Percentiles rank a stretch among this genome's conserved stretches.
These are phyloP conservation scores for Pterocarpus santalinus DNA, from an alignment of 306 rosid genomes.

Conservation along the genomic window DNA sequence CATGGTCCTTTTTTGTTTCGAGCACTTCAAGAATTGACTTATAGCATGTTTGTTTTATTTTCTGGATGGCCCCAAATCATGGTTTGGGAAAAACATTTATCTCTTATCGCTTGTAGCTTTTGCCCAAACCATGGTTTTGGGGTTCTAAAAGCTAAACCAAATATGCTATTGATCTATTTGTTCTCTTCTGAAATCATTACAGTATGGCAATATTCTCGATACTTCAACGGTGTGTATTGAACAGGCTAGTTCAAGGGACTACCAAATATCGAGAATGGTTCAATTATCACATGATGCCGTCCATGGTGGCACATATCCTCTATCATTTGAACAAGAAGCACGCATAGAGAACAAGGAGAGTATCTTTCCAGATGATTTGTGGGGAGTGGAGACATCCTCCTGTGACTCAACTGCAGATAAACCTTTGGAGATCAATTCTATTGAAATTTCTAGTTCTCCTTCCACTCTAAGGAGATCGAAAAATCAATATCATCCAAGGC, in stretches of 20 bases:
- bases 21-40: slow-evolving; percentile 22
- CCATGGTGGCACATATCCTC: background rate
- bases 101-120: too few relatives aligned
- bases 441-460: slow-evolving; percentile 26
- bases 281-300: slow-evolving; percentile 23
- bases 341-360: background rate
- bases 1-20: background rate
- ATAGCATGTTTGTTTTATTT: too few relatives aligned
- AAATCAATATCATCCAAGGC: slow-evolving; percentile 36
- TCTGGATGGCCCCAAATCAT: too few relatives aligned
- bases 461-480: background rate
- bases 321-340: slow-evolving; percentile 21
- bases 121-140: too few relatives aligned
- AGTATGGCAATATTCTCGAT: slow-evolving; percentile 31
- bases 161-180: background rate
- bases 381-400: slow-evolving; percentile 40
- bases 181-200: slow-evolving; percentile 38
- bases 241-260: slow-evolving; percentile 29
- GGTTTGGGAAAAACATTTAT: too few relatives aligned
- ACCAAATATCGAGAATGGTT: slow-evolving; percentile 7
- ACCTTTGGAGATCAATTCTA: slow-evolving; percentile 1
- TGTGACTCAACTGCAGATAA: slow-evolving; percentile 36
- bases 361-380: background rate
- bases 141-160: background rate
- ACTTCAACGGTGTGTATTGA: slow-evolving; percentile 4